Evolutionary conservation across 495 filamentous ascomycete species (phyloP), one percentile per base, ranked within the genome.

Genomic region (Tuber microsphaerosporum): DNA sequence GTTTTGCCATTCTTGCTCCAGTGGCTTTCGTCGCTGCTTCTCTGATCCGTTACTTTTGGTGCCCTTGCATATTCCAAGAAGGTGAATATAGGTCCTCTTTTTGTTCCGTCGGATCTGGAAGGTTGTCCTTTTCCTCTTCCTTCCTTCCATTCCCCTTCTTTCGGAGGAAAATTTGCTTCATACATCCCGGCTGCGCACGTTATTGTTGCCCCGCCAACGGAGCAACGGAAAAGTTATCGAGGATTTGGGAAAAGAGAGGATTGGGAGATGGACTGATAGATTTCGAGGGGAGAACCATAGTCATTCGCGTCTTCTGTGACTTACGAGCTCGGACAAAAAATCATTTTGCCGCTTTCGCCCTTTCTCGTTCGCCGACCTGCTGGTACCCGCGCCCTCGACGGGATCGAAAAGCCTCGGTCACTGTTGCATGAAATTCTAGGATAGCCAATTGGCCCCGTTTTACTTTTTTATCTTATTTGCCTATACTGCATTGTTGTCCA

Each of bases 11-110:
- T 65, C 56, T 65, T 65, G 26, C 56, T 31, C 56, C 56, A 10
- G 56, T 65, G 56, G 56, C 26, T 31, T 31, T 61, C 51, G 51
- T 61, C 56, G 26, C 56, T 65, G 56, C 12, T 48, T 71, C 71
- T 73, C 77, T 41, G 45, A 71, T 79, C 72, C 78, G 45, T 79
- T 79, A 73, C 75, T 78, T 79, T 79, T 75, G 71, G 76, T 79
- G 77, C 77, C 77, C 77, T 73, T 79, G 77, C 77, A 79, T 79
- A 77, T 73, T 61, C 17, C 26, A 10, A 4, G 56, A 14, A 6
- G 56, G 56, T 12, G 56, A 65, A 65, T 31, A 65, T 12, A 34
- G 56, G 56, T 34, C 56, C 26, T 65, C 56, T 34, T 34, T 34
- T 65, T 65, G 56, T 65, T 34, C 56, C 9, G 8, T 61, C n/a